phyloP scores from a whole-genome alignment of 768 basidiomycete genomes.

The Suillus plorans region DNA sequence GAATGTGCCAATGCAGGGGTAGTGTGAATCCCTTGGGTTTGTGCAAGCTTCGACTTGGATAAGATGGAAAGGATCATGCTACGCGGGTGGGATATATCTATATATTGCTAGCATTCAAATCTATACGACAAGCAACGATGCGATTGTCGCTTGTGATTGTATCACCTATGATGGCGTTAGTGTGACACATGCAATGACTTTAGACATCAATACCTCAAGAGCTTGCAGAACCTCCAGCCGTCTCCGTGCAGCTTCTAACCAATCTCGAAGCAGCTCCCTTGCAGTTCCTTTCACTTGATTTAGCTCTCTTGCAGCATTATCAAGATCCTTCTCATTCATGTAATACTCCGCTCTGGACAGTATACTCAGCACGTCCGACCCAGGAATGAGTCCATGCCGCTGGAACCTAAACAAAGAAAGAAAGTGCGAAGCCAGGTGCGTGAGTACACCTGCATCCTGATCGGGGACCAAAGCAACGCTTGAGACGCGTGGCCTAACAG shows the following conservation, averaged over 20 bases:
- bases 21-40: neutral
- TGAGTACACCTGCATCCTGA: slow-evolving; percentile 81
- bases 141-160: slow-evolving; percentile 80
- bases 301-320: slow-evolving; percentile 77
- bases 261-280: slow-evolving; percentile 73
- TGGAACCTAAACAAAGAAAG: slow-evolving; percentile 78
- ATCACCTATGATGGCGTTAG: slow-evolving; percentile 55
- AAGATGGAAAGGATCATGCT: slow-evolving; percentile 10
- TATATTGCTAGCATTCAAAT: slow-evolving; percentile 17
- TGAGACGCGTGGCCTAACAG: slow-evolving; percentile 80
- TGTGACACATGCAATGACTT: neutral
- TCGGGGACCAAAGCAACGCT: slow-evolving; percentile 94
- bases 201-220: slow-evolving; percentile 57
- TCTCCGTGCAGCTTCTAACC: slow-evolving; percentile 86
- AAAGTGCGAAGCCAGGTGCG: slow-evolving; percentile 79
- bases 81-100: slow-evolving; percentile 22
- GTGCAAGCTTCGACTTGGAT: neutral
- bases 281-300: slow-evolving; percentile 88
- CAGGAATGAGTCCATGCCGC: slow-evolving; percentile 66
- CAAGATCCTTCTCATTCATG: slow-evolving; percentile 90
- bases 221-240: slow-evolving; percentile 92
- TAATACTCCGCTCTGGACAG: slow-evolving; percentile 87
- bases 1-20: slow-evolving; percentile 3
- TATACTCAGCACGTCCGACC: slow-evolving; percentile 83
- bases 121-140: slow-evolving; percentile 75